Evolutionary conservation across 2,329 filamentous ascomycete species (phyloP).

Genomic region (Pseudomassariella vexata): DNA sequence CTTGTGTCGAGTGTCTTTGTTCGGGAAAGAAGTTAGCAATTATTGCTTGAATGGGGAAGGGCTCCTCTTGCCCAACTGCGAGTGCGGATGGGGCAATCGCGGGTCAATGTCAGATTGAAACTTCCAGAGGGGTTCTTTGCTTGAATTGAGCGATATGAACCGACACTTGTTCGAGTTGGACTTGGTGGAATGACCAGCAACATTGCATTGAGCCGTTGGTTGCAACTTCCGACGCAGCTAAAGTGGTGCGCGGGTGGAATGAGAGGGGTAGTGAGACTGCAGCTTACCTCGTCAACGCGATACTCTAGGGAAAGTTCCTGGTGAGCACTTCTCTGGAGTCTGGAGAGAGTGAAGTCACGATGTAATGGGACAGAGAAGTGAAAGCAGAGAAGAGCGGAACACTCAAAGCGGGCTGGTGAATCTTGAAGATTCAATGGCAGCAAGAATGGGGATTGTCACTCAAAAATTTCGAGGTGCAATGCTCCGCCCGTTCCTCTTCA

Average conservation of each 20-base stretch:
- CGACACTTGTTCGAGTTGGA: too few relatives aligned
- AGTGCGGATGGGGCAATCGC: background rate
- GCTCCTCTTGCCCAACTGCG: conserved; percentile 1
- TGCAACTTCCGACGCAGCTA: too few relatives aligned
- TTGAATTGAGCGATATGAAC: too few relatives aligned
- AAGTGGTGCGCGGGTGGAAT: too few relatives aligned
- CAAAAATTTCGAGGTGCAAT: conserved; percentile 6
- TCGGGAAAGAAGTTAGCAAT: conserved; percentile 13
- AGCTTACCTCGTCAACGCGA: too few relatives aligned
- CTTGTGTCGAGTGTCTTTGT: conserved; percentile 1
- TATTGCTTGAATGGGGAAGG: conserved; percentile 4
- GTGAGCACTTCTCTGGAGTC: conserved; percentile 1
- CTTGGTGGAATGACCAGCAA: too few relatives aligned
- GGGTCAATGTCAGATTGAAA: too few relatives aligned
- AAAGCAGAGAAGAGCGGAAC: conserved; percentile 2
- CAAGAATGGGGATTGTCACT: conserved; percentile 6
- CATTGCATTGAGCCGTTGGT: too few relatives aligned
- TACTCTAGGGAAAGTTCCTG: too few relatives aligned
- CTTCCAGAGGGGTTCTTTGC: too few relatives aligned
- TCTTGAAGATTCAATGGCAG: conserved; percentile 4
- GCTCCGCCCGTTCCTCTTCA: conserved; percentile 6
- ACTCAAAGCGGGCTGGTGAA: conserved; percentile 6
- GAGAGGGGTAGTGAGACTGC: too few relatives aligned
- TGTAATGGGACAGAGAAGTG: conserved; percentile 1
- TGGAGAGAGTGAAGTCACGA: conserved; percentile 3